Evolutionary conservation across 768 basidiomycete genomes (phyloP).

Genomic region (Pleurotus eryngii): DNA sequence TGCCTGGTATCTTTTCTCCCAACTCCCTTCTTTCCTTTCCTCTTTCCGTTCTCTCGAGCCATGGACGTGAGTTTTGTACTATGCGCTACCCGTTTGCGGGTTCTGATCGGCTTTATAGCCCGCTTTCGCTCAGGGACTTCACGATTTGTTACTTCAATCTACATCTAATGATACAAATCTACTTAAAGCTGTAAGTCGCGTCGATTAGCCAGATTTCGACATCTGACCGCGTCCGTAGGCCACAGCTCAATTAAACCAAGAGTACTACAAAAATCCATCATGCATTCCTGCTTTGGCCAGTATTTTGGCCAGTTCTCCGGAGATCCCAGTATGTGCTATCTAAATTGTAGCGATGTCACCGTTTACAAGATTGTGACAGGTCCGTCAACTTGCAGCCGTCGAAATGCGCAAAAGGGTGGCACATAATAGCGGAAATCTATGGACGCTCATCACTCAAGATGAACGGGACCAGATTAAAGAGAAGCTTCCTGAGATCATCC

Average conservation of each 20-base stretch:
- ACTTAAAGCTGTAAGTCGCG: conserved; percentile 77
- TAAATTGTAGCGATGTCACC: conserved; percentile 7
- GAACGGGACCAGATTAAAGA: conserved; percentile 82
- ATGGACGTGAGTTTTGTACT: conserved; percentile 47
- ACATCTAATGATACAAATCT: conserved; percentile 84
- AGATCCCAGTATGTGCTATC: conserved; percentile 49
- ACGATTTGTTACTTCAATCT: conserved; percentile 82
- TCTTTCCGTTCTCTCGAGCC: conserved; percentile 18
- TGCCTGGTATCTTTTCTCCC: conserved; percentile 20
- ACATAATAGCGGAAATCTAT: conserved; percentile 76
- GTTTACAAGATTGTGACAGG: conserved; percentile 40
- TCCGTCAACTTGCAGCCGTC: conserved; percentile 95
- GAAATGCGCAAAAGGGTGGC: conserved; percentile 92
- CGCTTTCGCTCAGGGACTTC: conserved; percentile 74
- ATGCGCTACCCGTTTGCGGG: conserved; percentile 5
- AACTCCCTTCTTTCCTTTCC: conserved; percentile 24
- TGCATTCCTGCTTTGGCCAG: conserved; percentile 90
- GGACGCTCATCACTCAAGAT: conserved; percentile 66
- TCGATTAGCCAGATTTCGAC: conserved; percentile 10
- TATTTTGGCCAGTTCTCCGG: conserved; percentile 83
- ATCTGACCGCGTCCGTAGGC: conserved; percentile 49
- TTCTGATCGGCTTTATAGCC: conserved; percentile 42
- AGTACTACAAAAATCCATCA: conserved; percentile 87
- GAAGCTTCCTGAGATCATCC: conserved; percentile 73
- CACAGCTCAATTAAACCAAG: conserved; percentile 84